Base-by-base conservation (phyloP, 768 basidiomycete genomes). In the Tricholomella constricta region DNA sequence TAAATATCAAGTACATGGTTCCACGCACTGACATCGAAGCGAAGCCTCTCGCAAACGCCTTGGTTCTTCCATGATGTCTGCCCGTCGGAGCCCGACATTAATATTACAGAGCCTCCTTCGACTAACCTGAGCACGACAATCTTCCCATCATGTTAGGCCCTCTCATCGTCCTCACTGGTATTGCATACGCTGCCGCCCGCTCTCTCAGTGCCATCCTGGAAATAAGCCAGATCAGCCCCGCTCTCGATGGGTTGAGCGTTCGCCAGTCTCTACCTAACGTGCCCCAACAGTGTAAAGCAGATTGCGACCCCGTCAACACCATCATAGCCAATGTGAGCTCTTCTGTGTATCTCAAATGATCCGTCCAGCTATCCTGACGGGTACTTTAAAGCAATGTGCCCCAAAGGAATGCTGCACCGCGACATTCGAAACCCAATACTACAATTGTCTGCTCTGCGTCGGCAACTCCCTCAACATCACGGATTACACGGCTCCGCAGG, bases 381-480 rank as follows among this genome's bases (percentile, higher is more conserved):
- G 14, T n/a, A 4, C 23, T 15, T 19, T 27, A 3, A 45, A 70
- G 72, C 55, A 38, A 14, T 75, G 74, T 46, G 42, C 62, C 8
- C 55, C 63, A 1, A 20, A 56, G 8, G 41, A 57, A 23, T 81
- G 79, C 50, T 81, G 80, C 59, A 65, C 72, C 5, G 51, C 64
- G 10, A 57, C 54, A 5, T 81, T 79, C 51, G 70, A 75, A 52
- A 65, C 58, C 0, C 48, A 55, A 4, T 78, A 75, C 58, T 78
- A 69, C 63, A 62, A 71, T 41, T 81, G 80, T 54, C 62, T 78
- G 55, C 31, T 62, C 3, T 81, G 80, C 51, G 49, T 74, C 68
- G 54, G 47, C 17, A 40, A 25, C 11, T 63, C 67, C 2, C 20
- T 62, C 29, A 51, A 69, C 38, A 46, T 58, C 4, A 64, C 64